Base-by-base conservation (phyloP, 1,284 basidiomycete genomes). In the Sphagnurus paluster region DNA sequence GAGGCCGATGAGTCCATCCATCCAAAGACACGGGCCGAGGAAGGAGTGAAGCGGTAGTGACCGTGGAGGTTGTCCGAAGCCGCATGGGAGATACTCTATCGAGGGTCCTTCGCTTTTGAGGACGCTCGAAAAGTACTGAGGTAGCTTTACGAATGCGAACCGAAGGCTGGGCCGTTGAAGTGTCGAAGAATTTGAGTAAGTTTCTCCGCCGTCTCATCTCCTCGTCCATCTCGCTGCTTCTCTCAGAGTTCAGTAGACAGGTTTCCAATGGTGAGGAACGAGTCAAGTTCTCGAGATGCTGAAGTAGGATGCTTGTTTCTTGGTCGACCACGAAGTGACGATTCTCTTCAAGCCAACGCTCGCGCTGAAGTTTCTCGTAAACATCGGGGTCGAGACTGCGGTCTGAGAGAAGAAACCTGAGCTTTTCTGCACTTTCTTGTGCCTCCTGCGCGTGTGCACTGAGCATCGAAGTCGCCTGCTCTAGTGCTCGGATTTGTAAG, bases 331-430 rank as follows among this genome's bases (percentile, higher is more conserved):
- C 62, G 33, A 55, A 47, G 38, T 69, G 64, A 49, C 71, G 66
- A 47, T 66, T 72, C 51, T 81, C 78, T 46, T 73, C 71, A 60
- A 72, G 66, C 77, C 77, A 79, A 20, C 72, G 69, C 47, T 77
- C 69, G 3, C 65, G 67, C 49, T 77, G 71, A 33, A 76, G 56
- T 9, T 63, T 47, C 37, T 61, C 55, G 48, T 68, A 69, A 19
- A 56, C 52, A 7, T 53, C 57, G 0, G 70, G 71, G 4, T 75
- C 67, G 10, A 63, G 44, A 39, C 61, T 60, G 30, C 67, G 64
- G 40, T 70, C 63, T 9, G 57, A 56, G 5, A 82, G 65, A 32
- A 66, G 54, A 10, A 53, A 55, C 13, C 72, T 71, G 30, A 80
- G 60, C 48, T 66, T 69, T 21, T 62, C 65, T 3, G 67, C 66